A percentile compares a stretch with the other conserved stretches of the same genome.
Evolutionary conservation across 2,329 filamentous ascomycete genomes (phyloP).

Genomic region (Pseudogymnoascus sp.): DNA sequence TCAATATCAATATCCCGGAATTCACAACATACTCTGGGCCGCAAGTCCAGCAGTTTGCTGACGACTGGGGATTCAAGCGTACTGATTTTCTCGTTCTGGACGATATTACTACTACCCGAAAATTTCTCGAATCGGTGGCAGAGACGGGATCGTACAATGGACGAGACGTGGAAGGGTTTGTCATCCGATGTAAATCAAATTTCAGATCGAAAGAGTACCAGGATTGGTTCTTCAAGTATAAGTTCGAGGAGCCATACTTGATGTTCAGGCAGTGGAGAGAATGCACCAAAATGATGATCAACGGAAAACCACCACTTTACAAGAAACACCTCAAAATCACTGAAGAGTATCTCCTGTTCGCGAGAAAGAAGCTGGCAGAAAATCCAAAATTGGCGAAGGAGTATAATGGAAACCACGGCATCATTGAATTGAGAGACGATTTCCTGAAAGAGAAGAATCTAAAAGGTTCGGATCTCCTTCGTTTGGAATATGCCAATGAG

Average conservation of each 20-base stretch:
- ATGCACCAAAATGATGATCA: conserved; percentile 84
- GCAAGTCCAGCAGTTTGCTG: conserved; percentile 83
- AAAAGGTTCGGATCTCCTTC: conserved; percentile 83
- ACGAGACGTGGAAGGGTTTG: conserved; percentile 92
- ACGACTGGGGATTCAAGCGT: conserved; percentile 89
- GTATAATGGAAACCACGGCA: conserved; percentile 87
- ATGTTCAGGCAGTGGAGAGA: conserved; percentile 99
- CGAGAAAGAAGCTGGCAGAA: conserved; percentile 61
- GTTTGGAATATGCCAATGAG: conserved; percentile 54
- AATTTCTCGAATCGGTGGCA: conserved; percentile 75
- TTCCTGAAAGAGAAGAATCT: conserved; percentile 79
- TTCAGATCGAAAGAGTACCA: conserved; percentile 49
- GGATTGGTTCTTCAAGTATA: conserved; percentile 99
- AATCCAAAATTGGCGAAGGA: conserved; percentile 60
- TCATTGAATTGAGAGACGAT: conserved; percentile 82
- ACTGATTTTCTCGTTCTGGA: conserved; percentile 73
- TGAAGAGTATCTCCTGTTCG: conserved; percentile 81
- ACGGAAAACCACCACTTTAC: conserved; percentile 63
- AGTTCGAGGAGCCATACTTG: conserved; percentile 96
- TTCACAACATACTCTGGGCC: conserved; percentile 80
- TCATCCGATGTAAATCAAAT: conserved; percentile 74
- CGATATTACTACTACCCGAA: conserved; percentile 64
- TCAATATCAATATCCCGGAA: conserved; percentile 90
- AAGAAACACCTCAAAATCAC: conserved; percentile 88
- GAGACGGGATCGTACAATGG: conserved; percentile 86